Conservation (phyloP, 2,329 filamentous ascomycete species). For the Diaporthe australafricana region DNA sequence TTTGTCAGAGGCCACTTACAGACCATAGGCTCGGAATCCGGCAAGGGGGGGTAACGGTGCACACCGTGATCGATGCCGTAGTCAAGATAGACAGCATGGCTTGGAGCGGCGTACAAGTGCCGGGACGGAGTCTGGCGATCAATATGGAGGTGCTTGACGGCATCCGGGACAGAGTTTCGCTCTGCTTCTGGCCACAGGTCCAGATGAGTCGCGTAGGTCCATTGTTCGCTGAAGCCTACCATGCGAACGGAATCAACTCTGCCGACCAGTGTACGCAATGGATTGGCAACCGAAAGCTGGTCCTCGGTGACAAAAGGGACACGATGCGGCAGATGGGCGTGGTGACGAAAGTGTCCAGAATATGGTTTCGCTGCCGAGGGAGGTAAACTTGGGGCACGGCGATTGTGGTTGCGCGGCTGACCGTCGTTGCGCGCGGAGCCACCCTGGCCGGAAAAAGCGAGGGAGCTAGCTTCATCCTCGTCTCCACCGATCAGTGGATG, state of each 20-base stretch:
- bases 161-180: background rate
- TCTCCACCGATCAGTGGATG: background rate
- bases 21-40: slow-evolving; percentile 36
- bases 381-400: slow-evolving; percentile 28
- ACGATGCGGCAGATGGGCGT: slow-evolving; percentile 16
- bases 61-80: slow-evolving; percentile 32
- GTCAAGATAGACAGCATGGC: slow-evolving; percentile 33
- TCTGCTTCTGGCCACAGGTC: slow-evolving; percentile 34
- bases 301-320: slow-evolving; percentile 47
- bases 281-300: slow-evolving; percentile 47
- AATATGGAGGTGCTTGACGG: slow-evolving; percentile 16
- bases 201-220: slow-evolving; percentile 40
- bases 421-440: background rate
- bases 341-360: slow-evolving; percentile 35
- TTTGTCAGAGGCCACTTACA: slow-evolving; percentile 13
- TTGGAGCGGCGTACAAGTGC: slow-evolving; percentile 29
- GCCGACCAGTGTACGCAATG: slow-evolving; percentile 45
- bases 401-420: slow-evolving; percentile 22
- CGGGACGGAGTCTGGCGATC: slow-evolving; percentile 36
- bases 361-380: slow-evolving; percentile 34
- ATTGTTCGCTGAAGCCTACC: slow-evolving; percentile 50
- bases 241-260: slow-evolving; percentile 49
- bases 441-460: background rate
- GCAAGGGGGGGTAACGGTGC: slow-evolving; percentile 35
- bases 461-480: background rate